phyloP scores from a whole-genome alignment of 139 green algal species.

The Chlamydomonas sphaeroides region DNA sequence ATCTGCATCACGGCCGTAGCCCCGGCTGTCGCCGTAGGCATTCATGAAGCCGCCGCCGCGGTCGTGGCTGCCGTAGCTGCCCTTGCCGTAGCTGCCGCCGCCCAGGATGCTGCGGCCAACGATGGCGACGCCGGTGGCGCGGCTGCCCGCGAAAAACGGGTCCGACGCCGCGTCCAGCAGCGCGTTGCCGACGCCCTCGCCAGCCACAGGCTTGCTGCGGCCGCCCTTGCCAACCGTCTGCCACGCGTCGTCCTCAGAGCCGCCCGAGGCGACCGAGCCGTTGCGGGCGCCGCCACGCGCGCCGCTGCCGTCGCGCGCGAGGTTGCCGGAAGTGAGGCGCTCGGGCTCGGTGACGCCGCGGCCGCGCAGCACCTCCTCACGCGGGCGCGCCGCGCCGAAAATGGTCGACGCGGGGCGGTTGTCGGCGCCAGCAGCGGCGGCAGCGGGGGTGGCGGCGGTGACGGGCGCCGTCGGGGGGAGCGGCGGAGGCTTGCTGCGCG shows the following conservation, averaged over 20 bases:
- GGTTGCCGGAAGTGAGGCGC: background rate
- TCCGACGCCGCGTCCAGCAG: constrained; percentile 18
- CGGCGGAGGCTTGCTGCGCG: constrained; percentile 65
- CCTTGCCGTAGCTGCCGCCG: constrained; percentile 35
- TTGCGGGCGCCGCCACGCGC: background rate
- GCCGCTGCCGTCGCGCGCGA: background rate
- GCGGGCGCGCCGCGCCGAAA: constrained; percentile 83
- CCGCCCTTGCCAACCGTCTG: constrained; percentile 34
- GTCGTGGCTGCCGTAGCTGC: constrained; percentile 16
- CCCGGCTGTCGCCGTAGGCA: background rate
- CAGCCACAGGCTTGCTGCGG: background rate
- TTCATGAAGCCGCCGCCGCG: constrained; percentile 14
- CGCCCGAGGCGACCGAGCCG: background rate
- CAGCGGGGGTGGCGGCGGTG: background rate
- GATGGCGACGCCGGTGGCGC: background rate
- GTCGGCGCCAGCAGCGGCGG: background rate
- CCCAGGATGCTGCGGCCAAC: background rate
- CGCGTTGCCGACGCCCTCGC: constrained; percentile 20
- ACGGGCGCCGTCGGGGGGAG: background rate
- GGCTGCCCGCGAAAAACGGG: constrained; percentile 24
- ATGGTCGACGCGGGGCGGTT: constrained; percentile 1
- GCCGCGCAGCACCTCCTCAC: constrained; percentile 87
- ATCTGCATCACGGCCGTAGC: constrained; percentile 5
- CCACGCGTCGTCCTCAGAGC: constrained; percentile 34
- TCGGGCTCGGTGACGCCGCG: constrained; percentile 63